Conservation (phyloP, 192 early-diverging fungal genomes). For the Coemansia sp. region DNA sequence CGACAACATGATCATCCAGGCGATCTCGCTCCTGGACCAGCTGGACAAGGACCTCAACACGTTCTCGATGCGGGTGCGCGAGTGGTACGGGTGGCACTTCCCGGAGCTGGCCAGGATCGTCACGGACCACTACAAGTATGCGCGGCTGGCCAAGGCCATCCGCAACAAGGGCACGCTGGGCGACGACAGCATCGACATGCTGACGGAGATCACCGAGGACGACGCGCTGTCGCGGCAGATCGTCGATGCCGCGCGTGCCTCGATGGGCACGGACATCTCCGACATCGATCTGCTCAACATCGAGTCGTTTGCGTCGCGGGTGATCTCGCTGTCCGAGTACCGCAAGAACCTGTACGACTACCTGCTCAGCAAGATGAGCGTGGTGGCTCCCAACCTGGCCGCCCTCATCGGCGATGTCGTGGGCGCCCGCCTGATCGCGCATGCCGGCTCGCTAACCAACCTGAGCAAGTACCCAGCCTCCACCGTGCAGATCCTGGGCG, state of each 20-base stretch:
- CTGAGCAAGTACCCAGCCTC: slow-evolving; percentile 96
- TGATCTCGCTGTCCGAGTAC: slow-evolving; percentile 94
- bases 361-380: slow-evolving; percentile 93
- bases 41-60: slow-evolving; percentile 99
- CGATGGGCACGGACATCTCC: slow-evolving; percentile 98
- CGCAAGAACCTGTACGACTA: slow-evolving; percentile 93
- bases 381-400: slow-evolving; percentile 85
- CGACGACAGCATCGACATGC: slow-evolving; percentile 67
- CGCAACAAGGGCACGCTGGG: slow-evolving; percentile 88
- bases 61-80: slow-evolving; percentile 93
- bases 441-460: slow-evolving; percentile 95
- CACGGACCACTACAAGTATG: slow-evolving; percentile 88
- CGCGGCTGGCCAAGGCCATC: slow-evolving; percentile 85
- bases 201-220: slow-evolving; percentile 83
- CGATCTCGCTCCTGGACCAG: slow-evolving; percentile 92
- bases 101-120: slow-evolving; percentile 97
- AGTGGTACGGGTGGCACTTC: slow-evolving; percentile 99
- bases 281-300: slow-evolving; percentile 98
- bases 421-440: slow-evolving; percentile 95
- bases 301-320: slow-evolving; percentile 86
- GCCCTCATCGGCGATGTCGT: slow-evolving; percentile 97
- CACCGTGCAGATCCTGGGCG: slow-evolving; percentile 98
- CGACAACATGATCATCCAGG: slow-evolving; percentile 96
- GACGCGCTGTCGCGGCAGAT: slow-evolving; percentile 82
- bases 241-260: slow-evolving; percentile 86